Conservation (phyloP, 768 basidiomycete species). For the Daedalea quercina region DNA sequence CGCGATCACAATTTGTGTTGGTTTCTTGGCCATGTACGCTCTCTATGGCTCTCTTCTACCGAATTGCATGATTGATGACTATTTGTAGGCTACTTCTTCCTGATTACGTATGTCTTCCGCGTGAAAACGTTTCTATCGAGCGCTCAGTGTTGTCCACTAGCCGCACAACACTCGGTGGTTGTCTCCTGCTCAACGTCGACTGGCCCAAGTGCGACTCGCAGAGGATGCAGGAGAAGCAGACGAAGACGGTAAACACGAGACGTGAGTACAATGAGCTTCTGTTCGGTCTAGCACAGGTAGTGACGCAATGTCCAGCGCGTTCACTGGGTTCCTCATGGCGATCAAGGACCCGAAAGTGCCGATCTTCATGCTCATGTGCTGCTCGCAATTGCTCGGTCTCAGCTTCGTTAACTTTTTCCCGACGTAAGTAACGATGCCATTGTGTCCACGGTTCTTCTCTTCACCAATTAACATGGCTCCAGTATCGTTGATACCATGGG, state of each 20-base stretch:
- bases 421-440: slow-evolving; percentile 24
- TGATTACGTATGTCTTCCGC: slow-evolving; percentile 40
- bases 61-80: neutral
- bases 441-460: neutral
- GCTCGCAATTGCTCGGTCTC: slow-evolving; percentile 44
- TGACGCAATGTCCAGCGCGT: slow-evolving; percentile 28
- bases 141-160: slow-evolving; percentile 22
- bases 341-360: slow-evolving; percentile 47
- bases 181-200: slow-evolving; percentile 37
- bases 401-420: slow-evolving; percentile 60
- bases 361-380: slow-evolving; percentile 50
- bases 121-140: neutral
- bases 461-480: neutral
- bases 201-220: slow-evolving; percentile 59
- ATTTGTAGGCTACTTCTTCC: slow-evolving; percentile 45
- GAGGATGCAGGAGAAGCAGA: slow-evolving; percentile 68
- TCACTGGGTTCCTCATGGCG: slow-evolving; percentile 48
- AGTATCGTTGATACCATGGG: slow-evolving; percentile 57
- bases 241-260: slow-evolving; percentile 46
- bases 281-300: neutral
- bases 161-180: slow-evolving; percentile 61
- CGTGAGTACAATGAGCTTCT: slow-evolving; percentile 33
- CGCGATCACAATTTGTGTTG: slow-evolving; percentile 53
- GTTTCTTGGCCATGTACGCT: slow-evolving; percentile 45
- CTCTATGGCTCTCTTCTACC: neutral